Evolutionary conservation across 2,329 filamentous ascomycete genomes (phyloP).

Genomic region (Xylaria polymorpha): DNA sequence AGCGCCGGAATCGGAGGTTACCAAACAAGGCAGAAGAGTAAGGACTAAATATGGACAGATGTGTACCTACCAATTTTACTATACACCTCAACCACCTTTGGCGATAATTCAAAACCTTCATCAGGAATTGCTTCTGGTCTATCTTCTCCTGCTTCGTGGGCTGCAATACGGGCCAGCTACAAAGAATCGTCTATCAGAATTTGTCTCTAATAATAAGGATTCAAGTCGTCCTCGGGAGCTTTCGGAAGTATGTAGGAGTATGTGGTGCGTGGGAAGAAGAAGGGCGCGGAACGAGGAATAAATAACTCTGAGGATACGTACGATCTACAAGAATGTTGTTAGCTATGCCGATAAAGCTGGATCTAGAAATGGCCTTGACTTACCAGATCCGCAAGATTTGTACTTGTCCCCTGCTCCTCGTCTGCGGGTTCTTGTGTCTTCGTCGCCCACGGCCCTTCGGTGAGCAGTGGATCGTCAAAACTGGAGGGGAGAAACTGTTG

Average conservation of each 20-base stretch:
- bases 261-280: neutral
- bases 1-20: neutral
- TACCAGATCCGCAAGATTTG: conserved; percentile 92
- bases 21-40: neutral
- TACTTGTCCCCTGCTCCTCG: conserved; percentile 64
- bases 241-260: neutral
- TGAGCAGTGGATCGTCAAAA: conserved; percentile 74
- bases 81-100: conserved; percentile 94
- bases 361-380: neutral
- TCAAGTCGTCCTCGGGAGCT: neutral
- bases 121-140: conserved; percentile 65
- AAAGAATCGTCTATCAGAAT: conserved; percentile 12
- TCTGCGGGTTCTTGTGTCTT: conserved; percentile 53
- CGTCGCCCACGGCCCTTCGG: conserved; percentile 68
- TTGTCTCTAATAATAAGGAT: neutral
- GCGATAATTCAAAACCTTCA: conserved; percentile 86
- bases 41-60: neutral
- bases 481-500: conserved; percentile 85
- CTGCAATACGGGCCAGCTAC: conserved; percentile 85
- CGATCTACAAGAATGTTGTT: conserved; percentile 28
- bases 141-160: conserved; percentile 79
- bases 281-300: neutral
- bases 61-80: conserved; percentile 70
- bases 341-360: neutral
- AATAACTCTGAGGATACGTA: conserved; percentile 13